These are phyloP conservation scores for Aspergillus baeticus DNA, from an alignment of 495 filamentous ascomycete genomes.

Conservation along the genomic window DNA sequence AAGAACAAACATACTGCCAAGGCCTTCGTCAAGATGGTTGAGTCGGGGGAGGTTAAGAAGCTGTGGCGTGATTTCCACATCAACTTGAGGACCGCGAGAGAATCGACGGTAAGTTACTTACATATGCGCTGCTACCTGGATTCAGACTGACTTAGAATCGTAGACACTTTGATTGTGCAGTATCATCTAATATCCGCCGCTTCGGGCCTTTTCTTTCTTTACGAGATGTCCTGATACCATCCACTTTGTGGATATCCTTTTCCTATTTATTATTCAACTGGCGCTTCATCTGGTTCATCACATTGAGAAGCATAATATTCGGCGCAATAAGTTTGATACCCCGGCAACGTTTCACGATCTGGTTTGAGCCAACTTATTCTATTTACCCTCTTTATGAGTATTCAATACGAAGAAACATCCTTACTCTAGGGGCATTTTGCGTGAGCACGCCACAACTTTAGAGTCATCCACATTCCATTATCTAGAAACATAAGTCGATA, in stretches of 20 bases:
- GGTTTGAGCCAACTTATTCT: too few species aligned
- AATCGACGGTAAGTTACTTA: conserved; percentile 44
- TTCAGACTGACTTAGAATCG: too few species aligned
- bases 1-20: conserved; percentile 53
- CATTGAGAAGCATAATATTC: background rate
- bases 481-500: conserved; percentile 30
- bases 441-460: background rate
- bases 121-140: too few species aligned
- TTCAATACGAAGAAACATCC: too few species aligned
- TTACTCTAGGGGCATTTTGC: too few species aligned
- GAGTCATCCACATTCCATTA: conserved; percentile 33
- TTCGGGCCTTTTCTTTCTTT: too few species aligned
- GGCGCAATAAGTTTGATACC: conserved; percentile 12
- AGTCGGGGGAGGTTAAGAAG: conserved; percentile 50
- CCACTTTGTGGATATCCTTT: too few species aligned
- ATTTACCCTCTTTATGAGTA: too few species aligned
- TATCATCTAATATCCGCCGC: too few species aligned
- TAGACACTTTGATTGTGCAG: too few species aligned
- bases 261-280: background rate
- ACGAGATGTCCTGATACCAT: too few species aligned
- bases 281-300: background rate
- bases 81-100: conserved; percentile 53
- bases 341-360: background rate
- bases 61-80: conserved; percentile 61
- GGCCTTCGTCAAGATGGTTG: conserved; percentile 58